phyloP scores from a whole-genome alignment of 2,329 filamentous ascomycete species.

The Lachnum nothofagi region DNA sequence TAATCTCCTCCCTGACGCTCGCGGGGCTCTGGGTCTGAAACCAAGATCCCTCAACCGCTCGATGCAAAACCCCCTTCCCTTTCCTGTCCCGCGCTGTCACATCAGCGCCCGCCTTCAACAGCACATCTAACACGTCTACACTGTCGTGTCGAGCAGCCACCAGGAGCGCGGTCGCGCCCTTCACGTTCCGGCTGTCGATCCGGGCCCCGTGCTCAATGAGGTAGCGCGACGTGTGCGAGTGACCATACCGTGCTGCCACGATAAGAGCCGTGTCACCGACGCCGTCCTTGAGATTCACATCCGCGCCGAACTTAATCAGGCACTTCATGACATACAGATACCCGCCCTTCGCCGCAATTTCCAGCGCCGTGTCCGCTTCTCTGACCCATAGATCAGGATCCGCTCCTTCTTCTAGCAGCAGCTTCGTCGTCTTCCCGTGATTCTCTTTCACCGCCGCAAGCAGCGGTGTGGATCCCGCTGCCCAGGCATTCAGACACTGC shows the following conservation, averaged over 20 bases:
- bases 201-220: constrained; percentile 14
- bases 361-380: constrained; percentile 10
- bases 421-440: constrained; percentile 16
- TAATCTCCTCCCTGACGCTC: constrained; percentile 13
- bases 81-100: constrained; percentile 15
- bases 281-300: constrained; percentile 11
- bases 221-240: constrained; percentile 8
- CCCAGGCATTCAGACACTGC: constrained; percentile 12
- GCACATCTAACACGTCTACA: constrained; percentile 8
- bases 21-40: constrained; percentile 9
- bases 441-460: constrained; percentile 18
- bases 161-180: constrained; percentile 15
- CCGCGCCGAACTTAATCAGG: constrained; percentile 11
- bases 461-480: constrained; percentile 15
- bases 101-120: constrained; percentile 14
- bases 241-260: constrained; percentile 12
- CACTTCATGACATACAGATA: constrained; percentile 14
- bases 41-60: constrained; percentile 17
- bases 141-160: constrained; percentile 18
- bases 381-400: constrained; percentile 15
- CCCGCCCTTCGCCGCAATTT: constrained; percentile 13
- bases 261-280: constrained; percentile 18
- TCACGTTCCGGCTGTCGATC: constrained; percentile 14
- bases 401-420: constrained; percentile 17
- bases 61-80: constrained; percentile 16